Conservation (phyloP, 371 early-diverging fungal species). For the Phascolomyces articulosus region DNA sequence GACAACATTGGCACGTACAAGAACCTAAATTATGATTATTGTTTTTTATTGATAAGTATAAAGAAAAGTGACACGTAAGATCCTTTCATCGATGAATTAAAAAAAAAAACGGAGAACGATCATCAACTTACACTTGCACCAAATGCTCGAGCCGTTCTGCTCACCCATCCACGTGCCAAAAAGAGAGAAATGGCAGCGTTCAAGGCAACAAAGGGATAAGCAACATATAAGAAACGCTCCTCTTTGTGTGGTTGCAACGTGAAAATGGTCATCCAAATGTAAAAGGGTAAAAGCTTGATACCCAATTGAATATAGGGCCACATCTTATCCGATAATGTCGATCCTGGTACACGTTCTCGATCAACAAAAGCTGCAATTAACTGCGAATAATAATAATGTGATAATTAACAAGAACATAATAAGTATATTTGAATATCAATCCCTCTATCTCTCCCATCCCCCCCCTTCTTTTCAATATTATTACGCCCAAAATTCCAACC, state of each 20-base stretch:
- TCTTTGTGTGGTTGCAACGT: conserved; percentile 94
- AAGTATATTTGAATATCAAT: too few species aligned
- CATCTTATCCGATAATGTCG: conserved; percentile 24
- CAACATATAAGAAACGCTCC: conserved; percentile 93
- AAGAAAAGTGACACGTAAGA: neutral
- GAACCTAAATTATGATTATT: conserved; percentile 8
- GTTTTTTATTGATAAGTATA: neutral
- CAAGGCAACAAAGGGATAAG: conserved; percentile 86
- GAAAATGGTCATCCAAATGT: conserved; percentile 80
- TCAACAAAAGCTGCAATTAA: conserved; percentile 44
- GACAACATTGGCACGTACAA: conserved; percentile 33
- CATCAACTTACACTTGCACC: conserved; percentile 29
- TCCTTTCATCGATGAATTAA: too few species aligned
- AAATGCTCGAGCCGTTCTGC: conserved; percentile 34
- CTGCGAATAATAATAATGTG: conserved; percentile 15
- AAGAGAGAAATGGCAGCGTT: conserved; percentile 75
- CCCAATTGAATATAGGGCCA: conserved; percentile 53
- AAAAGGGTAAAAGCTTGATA: conserved; percentile 69
- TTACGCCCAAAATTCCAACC: too few species aligned
- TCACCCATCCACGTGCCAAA: conserved; percentile 50
- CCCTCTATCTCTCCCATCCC: too few species aligned
- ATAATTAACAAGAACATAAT: too few species aligned
- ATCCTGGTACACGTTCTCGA: conserved; percentile 47
- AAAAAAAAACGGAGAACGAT: too few species aligned
- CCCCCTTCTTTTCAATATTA: too few species aligned